Percentiles rank a stretch among this genome's conserved stretches.
Evolutionary conservation across 805 yeast species (phyloP).

Genomic region (Teunomyces pallodes): DNA sequence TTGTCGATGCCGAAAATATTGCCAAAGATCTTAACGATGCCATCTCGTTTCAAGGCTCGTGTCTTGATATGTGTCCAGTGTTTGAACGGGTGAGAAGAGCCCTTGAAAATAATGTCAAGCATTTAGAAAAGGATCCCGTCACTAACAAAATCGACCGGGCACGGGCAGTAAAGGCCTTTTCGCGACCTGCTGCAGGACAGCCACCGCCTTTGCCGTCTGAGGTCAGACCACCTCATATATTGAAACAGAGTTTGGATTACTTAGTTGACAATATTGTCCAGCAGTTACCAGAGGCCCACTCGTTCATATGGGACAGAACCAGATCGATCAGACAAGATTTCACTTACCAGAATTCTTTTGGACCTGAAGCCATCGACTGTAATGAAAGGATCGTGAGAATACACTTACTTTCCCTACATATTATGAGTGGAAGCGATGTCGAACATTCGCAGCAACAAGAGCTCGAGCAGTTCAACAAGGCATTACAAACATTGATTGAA

Average conservation of each 20-base stretch:
- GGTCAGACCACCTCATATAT: conserved; percentile 85
- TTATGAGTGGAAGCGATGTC: conserved; percentile 69
- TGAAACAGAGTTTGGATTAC: conserved; percentile 66
- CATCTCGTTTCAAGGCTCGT: conserved; percentile 80
- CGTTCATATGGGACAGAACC: conserved; percentile 96
- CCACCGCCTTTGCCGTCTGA: conserved; percentile 98
- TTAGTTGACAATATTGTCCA: conserved; percentile 62
- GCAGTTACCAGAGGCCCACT: conserved; percentile 77
- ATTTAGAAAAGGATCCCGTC: conserved; percentile 64
- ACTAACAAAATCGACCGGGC: conserved; percentile 52
- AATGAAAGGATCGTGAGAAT: conserved; percentile 88
- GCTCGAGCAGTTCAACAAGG: conserved; percentile 88
- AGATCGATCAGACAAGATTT: conserved; percentile 96
- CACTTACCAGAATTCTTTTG: conserved; percentile 90
- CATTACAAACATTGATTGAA: conserved; percentile 83
- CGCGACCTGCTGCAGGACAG: conserved; percentile 97
- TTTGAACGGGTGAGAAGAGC: conserved; percentile 88
- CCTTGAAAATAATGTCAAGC: conserved; percentile 80
- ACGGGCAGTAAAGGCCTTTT: conserved; percentile 84
- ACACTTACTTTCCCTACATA: conserved; percentile 76
- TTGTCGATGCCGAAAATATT: conserved; percentile 84
- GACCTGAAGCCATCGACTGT: conserved; percentile 91
- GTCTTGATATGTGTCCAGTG: conserved; percentile 91
- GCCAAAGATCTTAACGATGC: conserved; percentile 87
- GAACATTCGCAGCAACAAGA: conserved; percentile 95